phyloP scores from a whole-genome alignment of 305 asterid genomes.

The Rubia tinctorum region DNA sequence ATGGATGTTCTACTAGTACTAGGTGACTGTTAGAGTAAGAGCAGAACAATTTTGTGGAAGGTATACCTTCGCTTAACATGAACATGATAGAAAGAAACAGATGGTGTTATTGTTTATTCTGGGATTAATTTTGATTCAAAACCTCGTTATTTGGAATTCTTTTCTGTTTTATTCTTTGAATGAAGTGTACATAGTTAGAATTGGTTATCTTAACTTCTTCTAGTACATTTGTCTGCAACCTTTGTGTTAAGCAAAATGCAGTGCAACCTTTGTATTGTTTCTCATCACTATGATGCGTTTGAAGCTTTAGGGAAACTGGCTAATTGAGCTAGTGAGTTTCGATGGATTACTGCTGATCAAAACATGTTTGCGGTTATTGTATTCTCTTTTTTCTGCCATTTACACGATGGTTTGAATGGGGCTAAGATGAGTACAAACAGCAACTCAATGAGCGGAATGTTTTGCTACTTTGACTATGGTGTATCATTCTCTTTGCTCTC shows the following conservation, averaged over 20 bases:
- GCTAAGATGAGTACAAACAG: no score
- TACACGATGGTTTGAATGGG: background rate
- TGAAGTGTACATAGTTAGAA: background rate
- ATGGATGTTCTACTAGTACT: background rate
- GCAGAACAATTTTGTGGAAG: slow-evolving; percentile 21
- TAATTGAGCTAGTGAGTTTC: background rate
- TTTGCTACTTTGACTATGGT: background rate
- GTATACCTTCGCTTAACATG: background rate
- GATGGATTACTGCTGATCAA: background rate
- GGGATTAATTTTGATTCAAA: slow-evolving; percentile 1
- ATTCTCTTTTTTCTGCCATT: background rate
- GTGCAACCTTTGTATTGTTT: background rate
- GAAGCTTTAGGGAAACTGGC: background rate
- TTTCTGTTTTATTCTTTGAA: background rate
- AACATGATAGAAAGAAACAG: slow-evolving; percentile 3
- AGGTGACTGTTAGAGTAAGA: background rate
- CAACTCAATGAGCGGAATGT: background rate
- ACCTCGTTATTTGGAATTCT: background rate
- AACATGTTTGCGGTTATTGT: background rate
- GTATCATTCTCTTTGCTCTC: background rate
- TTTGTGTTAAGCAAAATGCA: background rate
- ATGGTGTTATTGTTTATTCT: slow-evolving; percentile 10
- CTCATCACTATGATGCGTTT: slow-evolving; percentile 3
- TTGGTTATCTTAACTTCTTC: background rate
- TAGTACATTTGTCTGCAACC: background rate